Evolutionary conservation across 2,329 filamentous ascomycete genomes (phyloP).

Genomic region (Colletotrichum gigasporum): DNA sequence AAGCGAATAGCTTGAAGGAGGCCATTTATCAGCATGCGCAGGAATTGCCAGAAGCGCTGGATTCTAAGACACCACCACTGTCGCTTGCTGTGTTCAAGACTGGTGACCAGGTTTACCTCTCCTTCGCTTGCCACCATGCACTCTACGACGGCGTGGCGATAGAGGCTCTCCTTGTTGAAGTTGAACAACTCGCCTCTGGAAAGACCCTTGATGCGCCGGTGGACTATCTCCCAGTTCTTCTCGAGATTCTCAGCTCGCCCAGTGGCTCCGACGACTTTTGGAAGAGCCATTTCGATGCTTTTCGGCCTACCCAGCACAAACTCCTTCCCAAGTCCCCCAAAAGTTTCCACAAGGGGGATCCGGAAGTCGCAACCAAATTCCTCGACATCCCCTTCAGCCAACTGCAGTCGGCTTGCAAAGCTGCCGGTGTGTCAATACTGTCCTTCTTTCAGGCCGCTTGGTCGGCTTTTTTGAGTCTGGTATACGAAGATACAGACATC

Average conservation of each 20-base stretch:
- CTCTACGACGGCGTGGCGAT: conserved; percentile 89
- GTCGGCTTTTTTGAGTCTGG: conserved; percentile 69
- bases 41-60: conserved; percentile 49
- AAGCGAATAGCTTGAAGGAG: conserved; percentile 42
- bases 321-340: background rate
- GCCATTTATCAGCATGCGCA: conserved; percentile 51
- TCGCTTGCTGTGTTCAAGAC: conserved; percentile 53
- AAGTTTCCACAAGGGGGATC: background rate
- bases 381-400: conserved; percentile 46
- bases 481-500: conserved; percentile 69
- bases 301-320: conserved; percentile 45
- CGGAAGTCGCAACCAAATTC: background rate
- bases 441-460: conserved; percentile 78
- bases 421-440: conserved; percentile 69
- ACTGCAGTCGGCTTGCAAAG: conserved; percentile 60
- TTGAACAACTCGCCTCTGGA: conserved; percentile 67
- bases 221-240: conserved; percentile 72
- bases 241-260: conserved; percentile 61
- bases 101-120: conserved; percentile 48
- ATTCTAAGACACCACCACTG: conserved; percentile 55
- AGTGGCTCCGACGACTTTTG: conserved; percentile 71
- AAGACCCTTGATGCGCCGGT: conserved; percentile 56
- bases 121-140: conserved; percentile 76
- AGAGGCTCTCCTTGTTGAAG: conserved; percentile 72
- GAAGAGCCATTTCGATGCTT: conserved; percentile 62